These are phyloP conservation scores for Pichia sp. DNA, from an alignment of 1,139 yeast species.

Conservation along the genomic window DNA sequence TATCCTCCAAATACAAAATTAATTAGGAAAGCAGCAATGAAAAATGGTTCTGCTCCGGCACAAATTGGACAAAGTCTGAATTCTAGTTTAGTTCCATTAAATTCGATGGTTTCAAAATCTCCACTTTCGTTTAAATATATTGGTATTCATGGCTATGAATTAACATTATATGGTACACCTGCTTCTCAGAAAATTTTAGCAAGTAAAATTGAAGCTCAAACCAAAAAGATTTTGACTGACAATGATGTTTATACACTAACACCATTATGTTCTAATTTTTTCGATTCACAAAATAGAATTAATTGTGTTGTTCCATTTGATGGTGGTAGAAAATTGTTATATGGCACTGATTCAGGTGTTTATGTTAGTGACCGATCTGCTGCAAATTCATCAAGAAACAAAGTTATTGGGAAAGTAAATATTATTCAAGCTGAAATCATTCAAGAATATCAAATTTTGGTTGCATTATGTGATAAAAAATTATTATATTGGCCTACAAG, in stretches of 20 bases:
- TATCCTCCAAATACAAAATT: conserved; percentile 64
- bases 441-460: conserved; percentile 82
- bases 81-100: conserved; percentile 19
- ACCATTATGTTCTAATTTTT: conserved; percentile 67
- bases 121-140: conserved; percentile 44
- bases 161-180: conserved; percentile 60
- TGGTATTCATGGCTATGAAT: conserved; percentile 61
- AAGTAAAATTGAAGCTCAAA: conserved; percentile 75
- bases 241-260: conserved; percentile 78
- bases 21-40: conserved; percentile 36
- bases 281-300: conserved; percentile 66
- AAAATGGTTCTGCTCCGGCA: conserved; percentile 27
- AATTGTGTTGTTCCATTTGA: conserved; percentile 93
- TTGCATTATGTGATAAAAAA: conserved; percentile 78
- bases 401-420: conserved; percentile 68
- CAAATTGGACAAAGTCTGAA: conserved; percentile 20
- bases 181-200: conserved; percentile 76
- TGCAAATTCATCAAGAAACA: conserved; percentile 58
- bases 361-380: conserved; percentile 61
- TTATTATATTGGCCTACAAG: conserved; percentile 83
- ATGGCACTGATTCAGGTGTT: conserved; percentile 89
- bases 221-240: conserved; percentile 60
- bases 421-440: conserved; percentile 87
- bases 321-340: conserved; percentile 84
- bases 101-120: conserved; percentile 25